Evolutionary conservation across 2,329 filamentous ascomycete species (phyloP).

Genomic region (Fusarium sp.): DNA sequence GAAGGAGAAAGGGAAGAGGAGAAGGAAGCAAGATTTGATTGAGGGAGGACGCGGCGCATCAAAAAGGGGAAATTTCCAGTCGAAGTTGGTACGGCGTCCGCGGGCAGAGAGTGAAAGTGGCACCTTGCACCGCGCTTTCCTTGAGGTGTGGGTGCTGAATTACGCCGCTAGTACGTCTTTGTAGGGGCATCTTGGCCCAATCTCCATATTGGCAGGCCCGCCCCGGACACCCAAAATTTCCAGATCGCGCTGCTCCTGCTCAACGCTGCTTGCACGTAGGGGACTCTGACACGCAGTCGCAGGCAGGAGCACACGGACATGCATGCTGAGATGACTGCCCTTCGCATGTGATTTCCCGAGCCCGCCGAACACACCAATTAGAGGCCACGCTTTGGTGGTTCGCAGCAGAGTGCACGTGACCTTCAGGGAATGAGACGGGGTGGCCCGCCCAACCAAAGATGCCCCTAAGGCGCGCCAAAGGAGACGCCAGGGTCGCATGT

Average conservation of each 20-base stretch:
- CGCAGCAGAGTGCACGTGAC: conserved; percentile 40
- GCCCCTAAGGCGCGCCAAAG: conserved; percentile 14
- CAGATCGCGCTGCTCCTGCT: conserved; percentile 28
- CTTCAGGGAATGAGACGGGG: conserved; percentile 21
- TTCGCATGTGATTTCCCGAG: conserved; percentile 55
- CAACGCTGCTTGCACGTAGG: conserved; percentile 5
- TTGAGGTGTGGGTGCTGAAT: conserved; percentile 25
- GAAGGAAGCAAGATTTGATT: conserved; percentile 45
- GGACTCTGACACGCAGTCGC: conserved; percentile 28
- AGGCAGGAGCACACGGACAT: conserved; percentile 18
- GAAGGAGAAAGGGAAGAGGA: conserved; percentile 50
- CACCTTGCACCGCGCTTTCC: conserved; percentile 44
- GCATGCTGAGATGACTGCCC: conserved; percentile 39
- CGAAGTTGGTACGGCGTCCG: conserved; percentile 43
- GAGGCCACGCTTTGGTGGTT: conserved; percentile 8
- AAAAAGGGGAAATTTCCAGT: conserved; percentile 59
- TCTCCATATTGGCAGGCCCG: conserved; percentile 35
- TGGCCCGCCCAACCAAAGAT: conserved; percentile 9
- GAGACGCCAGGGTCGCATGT: conserved; percentile 20
- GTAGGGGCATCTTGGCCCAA: conserved; percentile 44
- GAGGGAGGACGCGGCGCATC: conserved; percentile 46
- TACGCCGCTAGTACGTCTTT: conserved; percentile 42
- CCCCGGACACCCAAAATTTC: conserved; percentile 26
- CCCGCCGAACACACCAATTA: conserved; percentile 41
- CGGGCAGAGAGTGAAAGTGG: conserved; percentile 43